phyloP scores from a whole-genome alignment of 257 asterid species.

The Anisodus acutangulus region DNA sequence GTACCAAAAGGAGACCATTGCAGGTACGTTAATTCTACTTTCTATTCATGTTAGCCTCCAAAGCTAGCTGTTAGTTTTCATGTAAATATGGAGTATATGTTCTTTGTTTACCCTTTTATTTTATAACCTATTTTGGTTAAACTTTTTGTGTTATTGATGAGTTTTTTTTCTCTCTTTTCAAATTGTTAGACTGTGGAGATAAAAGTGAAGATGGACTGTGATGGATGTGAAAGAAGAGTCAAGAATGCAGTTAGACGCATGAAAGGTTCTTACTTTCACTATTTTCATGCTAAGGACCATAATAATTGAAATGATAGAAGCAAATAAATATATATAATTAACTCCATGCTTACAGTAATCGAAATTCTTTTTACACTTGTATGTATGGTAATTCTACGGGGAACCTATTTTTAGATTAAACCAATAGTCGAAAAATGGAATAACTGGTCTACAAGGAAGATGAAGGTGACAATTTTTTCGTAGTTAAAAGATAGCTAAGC shows the following conservation, averaged over 20 bases:
- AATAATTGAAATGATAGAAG: not conserved
- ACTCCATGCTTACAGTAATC: not conserved
- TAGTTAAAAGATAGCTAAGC: not conserved
- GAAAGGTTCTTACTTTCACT: slow-evolving; percentile 49
- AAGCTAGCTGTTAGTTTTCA: not conserved
- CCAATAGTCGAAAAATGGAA: not conserved
- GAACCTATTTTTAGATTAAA: not conserved
- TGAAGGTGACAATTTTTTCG: not conserved
- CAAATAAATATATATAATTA: not conserved
- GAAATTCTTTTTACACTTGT: not conserved
- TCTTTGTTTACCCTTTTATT: not conserved
- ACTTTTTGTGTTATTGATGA: too few relatives aligned
- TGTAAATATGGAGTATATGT: not conserved
- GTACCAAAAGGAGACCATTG: slow-evolving; percentile 67
- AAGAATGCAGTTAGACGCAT: slow-evolving; percentile 70
- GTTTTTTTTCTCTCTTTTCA: not conserved
- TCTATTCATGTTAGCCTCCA: not conserved
- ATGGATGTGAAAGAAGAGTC: slow-evolving; percentile 93
- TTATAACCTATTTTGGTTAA: not conserved
- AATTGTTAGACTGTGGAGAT: slow-evolving; percentile 78
- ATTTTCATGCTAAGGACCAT: not conserved
- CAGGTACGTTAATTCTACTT: slow-evolving; percentile 57
- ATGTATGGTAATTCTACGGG: not conserved
- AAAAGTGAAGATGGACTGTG: slow-evolving; percentile 90
- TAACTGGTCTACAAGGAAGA: not conserved